Evolutionary conservation across 1,139 yeast genomes (phyloP).

Genomic region (Nadsonia commutata): DNA sequence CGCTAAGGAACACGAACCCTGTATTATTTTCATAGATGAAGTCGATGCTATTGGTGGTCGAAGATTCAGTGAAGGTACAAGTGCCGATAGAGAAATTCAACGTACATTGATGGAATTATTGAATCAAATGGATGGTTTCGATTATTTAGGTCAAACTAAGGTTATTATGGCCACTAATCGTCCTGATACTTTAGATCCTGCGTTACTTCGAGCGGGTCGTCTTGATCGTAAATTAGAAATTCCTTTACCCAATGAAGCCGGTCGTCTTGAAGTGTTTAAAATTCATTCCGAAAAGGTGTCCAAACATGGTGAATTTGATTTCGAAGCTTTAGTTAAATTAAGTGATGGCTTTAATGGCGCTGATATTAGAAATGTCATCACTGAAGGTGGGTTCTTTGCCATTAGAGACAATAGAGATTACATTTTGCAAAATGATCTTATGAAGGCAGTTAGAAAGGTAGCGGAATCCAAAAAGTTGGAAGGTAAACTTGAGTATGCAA

Average conservation of each 20-base stretch:
- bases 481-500: slow-evolving; percentile 89
- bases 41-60: slow-evolving; percentile 99
- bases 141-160: slow-evolving; percentile 91
- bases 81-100: slow-evolving; percentile 98
- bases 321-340: slow-evolving; percentile 95
- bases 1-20: slow-evolving; percentile 97
- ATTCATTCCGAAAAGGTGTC: slow-evolving; percentile 79
- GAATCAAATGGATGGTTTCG: slow-evolving; percentile 99
- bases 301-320: slow-evolving; percentile 92
- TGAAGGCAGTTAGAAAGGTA: slow-evolving; percentile 97
- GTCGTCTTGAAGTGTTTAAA: slow-evolving; percentile 86
- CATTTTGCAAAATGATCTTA: slow-evolving; percentile 80
- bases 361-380: slow-evolving; percentile 89
- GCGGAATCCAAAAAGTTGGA: slow-evolving; percentile 95
- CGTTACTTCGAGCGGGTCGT: slow-evolving; percentile 94
- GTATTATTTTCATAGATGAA: slow-evolving; percentile 98
- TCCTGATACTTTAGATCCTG: slow-evolving; percentile 99
- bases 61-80: slow-evolving; percentile 95
- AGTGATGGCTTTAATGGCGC: slow-evolving; percentile 99
- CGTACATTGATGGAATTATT: slow-evolving; percentile 96
- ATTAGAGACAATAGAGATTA: slow-evolving; percentile 95
- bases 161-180: slow-evolving; percentile 98
- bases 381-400: slow-evolving; percentile 99
- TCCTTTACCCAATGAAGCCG: slow-evolving; percentile 92
- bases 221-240: slow-evolving; percentile 95